Evolutionary conservation across 1,284 basidiomycete species (phyloP).

Genomic region (Meira nashicola): DNA sequence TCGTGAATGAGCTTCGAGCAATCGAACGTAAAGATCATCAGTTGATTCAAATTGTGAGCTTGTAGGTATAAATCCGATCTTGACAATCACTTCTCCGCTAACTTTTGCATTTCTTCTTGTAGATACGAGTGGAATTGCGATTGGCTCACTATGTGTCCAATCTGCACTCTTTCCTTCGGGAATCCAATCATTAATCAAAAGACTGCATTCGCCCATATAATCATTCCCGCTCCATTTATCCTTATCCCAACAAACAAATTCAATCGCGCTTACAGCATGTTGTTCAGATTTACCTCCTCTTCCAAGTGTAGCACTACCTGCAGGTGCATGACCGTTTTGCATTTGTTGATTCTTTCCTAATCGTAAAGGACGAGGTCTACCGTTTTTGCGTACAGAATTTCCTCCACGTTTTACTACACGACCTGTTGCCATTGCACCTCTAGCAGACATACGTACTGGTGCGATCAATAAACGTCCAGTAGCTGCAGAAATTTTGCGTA

Average conservation of each 20-base stretch:
- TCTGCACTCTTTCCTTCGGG: background rate
- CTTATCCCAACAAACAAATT: conserved; percentile 89
- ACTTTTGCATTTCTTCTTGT: conserved; percentile 25
- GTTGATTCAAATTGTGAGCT: background rate
- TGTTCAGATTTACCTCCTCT: background rate
- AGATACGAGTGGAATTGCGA: conserved; percentile 36
- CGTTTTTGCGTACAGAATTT: too few species aligned
- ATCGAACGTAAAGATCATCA: conserved; percentile 15
- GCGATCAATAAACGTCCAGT: conserved; percentile 33
- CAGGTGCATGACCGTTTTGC: conserved; percentile 3
- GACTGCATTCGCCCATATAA: conserved; percentile 80
- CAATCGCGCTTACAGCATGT: conserved; percentile 64
- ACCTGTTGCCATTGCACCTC: conserved; percentile 30
- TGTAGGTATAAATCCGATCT: conserved; percentile 32
- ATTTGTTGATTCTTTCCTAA: conserved; percentile 13
- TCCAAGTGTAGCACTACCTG: conserved; percentile 1
- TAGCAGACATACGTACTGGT: conserved; percentile 25
- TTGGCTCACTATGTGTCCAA: conserved; percentile 11
- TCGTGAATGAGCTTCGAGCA: conserved; percentile 23
- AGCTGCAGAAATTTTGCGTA: conserved; percentile 23
- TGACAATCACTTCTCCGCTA: conserved; percentile 36
- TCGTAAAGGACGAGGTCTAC: conserved; percentile 34
- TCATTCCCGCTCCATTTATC: conserved; percentile 70
- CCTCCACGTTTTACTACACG: conserved; percentile 28
- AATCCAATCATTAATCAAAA: conserved; percentile 72